Evolutionary conservation across 2,329 filamentous ascomycete genomes (phyloP).

Genomic region (Penicillium hesseltinei): DNA sequence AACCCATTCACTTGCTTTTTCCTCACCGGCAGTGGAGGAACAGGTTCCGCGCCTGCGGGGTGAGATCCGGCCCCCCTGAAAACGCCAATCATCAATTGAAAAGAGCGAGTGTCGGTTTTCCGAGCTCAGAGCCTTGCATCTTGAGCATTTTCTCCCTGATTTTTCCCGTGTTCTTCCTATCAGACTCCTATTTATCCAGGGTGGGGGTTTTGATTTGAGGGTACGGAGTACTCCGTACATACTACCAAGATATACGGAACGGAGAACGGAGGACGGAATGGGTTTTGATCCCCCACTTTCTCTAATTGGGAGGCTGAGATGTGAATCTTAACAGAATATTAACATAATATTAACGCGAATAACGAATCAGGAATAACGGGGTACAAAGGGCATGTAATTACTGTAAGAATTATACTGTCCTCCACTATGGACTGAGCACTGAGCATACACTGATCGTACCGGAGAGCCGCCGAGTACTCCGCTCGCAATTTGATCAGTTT

Average conservation of each 20-base stretch:
- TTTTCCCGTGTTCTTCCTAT: conserved; percentile 21
- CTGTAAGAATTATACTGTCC: background rate
- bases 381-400: background rate
- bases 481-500: conserved; percentile 5
- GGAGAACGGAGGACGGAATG: no score
- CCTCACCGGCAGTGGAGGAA: conserved; percentile 30
- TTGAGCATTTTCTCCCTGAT: conserved; percentile 16
- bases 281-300: background rate
- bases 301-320: background rate
- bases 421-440: background rate
- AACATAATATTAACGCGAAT: background rate
- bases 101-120: conserved; percentile 22
- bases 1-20: background rate
- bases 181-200: conserved; percentile 6
- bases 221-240: background rate
- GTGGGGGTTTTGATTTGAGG: background rate
- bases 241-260: no score
- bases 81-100: conserved; percentile 27
- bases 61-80: conserved; percentile 15
- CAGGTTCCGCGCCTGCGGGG: conserved; percentile 30
- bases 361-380: background rate
- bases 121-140: conserved; percentile 33
- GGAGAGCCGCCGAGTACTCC: conserved; percentile 23
- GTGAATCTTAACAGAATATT: background rate
- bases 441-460: conserved; percentile 6